Percentiles rank a stretch among this genome's conserved stretches.
These are phyloP conservation scores for Phytopythium mirpurense DNA, from an alignment of 352 stramenopile genomes.

Conservation along the genomic window DNA sequence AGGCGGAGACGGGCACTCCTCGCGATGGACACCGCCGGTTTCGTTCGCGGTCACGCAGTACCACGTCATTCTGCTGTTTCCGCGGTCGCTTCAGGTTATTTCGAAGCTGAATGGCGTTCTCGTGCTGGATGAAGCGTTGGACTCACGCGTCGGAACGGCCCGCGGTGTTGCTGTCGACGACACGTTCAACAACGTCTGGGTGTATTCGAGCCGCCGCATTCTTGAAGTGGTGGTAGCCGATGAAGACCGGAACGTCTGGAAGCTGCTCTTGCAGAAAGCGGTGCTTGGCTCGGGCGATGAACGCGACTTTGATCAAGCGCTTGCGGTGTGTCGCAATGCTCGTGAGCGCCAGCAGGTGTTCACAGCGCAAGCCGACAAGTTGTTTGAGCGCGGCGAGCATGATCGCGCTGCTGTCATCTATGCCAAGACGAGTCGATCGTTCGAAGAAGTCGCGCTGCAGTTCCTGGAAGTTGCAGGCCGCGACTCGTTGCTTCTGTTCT, in stretches of 20 bases:
- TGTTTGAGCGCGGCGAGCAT: constrained; percentile 84
- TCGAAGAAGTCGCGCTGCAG: constrained; percentile 89
- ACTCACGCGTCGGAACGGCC: constrained; percentile 68
- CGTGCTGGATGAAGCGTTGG: constrained; percentile 80
- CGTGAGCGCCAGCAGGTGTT: constrained; percentile 82
- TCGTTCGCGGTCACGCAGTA: constrained; percentile 89
- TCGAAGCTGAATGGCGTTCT: constrained; percentile 85
- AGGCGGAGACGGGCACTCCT: constrained; percentile 11
- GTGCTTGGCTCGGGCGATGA: constrained; percentile 58
- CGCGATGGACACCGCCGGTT: constrained; percentile 60
- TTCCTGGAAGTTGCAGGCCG: constrained; percentile 87
- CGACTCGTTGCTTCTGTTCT: constrained; percentile 81
- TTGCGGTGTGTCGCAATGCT: constrained; percentile 78
- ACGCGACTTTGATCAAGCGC: constrained; percentile 86
- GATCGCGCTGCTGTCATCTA: constrained; percentile 87
- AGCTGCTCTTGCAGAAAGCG: constrained; percentile 88
- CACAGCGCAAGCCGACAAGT: constrained; percentile 87
- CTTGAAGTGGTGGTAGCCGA: constrained; percentile 73
- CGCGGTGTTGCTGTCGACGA: constrained; percentile 63
- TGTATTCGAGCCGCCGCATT: constrained; percentile 78
- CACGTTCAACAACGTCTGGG: constrained; percentile 80
- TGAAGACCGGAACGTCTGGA: constrained; percentile 92
- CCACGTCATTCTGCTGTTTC: constrained; percentile 89
- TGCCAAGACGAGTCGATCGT: constrained; percentile 84
- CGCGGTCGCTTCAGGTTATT: constrained; percentile 71